Evolutionary conservation across 257 asterid species (phyloP), one percentile per base, ranked within the genome.

Genomic region (Petunia secreta): DNA sequence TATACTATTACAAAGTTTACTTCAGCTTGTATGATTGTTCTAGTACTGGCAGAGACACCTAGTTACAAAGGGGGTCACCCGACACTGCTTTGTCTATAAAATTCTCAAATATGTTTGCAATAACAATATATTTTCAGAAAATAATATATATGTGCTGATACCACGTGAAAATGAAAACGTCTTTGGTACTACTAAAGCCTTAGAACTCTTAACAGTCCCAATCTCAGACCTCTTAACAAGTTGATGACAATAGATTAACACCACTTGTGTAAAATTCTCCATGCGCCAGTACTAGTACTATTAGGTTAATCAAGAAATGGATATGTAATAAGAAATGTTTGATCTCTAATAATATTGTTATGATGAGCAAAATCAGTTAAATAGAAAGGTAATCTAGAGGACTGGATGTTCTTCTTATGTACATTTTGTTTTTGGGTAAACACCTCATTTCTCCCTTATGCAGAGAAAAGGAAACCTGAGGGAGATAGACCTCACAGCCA

Each of bases 401-500:
- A 25, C 25, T 25, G 60, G 34, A 60, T 71, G 77, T 6, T 71
- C 77, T 57, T 48, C 25, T 25, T 25, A 48, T 48, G 77, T 34
- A 71, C 44, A 48, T 71, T 48, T 9, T 3, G 1, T 34, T 50
- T 25, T 71, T 43, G 41, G 6, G 48, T 71, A 46, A 8, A 71
- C 11, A 44, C 13, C 48, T 44, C 50, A 11, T 71, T 71, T 71
- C 62, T 34, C 54, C 48, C 77, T 50, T 71, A 3, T 63, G 53
- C 36, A 55, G 78, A 59, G 58, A 63, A 75, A 76, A 54, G 66
- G 65, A 75, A 75, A 76, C 11, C 54, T 50, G 50, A 53, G 11
- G 62, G 50, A 52, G 65, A 63, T 48, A 38, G 37, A 54, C 39
- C 53, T 46, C 67, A 8, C 44, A 10, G 39, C 62, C 65, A 53